Evolutionary conservation across 2,329 filamentous ascomycete genomes (phyloP), one percentile per base, ranked within the genome.

Genomic region (Colletotrichum sp.): DNA sequence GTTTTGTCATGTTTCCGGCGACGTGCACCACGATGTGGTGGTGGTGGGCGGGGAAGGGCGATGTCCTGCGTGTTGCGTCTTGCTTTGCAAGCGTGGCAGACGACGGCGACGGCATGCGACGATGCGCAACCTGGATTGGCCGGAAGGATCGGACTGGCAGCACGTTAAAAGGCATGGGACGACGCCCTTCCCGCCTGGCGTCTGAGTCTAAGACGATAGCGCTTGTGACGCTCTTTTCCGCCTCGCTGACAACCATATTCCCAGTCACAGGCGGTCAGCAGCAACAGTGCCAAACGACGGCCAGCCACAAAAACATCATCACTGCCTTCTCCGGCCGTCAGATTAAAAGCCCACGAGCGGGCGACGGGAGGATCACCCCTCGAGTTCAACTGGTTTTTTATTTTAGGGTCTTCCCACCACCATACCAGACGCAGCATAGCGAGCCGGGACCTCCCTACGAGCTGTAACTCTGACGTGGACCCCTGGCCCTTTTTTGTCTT

Each of bases 401-500:
- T 26, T 60, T 28, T 28, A 60, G 57, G 57, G 21, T 55, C 63
- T 59, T 63, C 52, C 69, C 30, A 72, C 72, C 63, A 75, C 57
- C 28, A 55, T 70, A 34, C 26, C 60, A 60, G 59, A 57, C 34
- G n/a, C 49, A 75, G 68, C 49, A 59, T 34, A 32, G 8, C 12
- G 63, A 73, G 64, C 70, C 10, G 34, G 73, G 73, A 49, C 66
- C 30, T 67, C 30, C 73, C 70, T 59, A n/a, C 63, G 39, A 64
- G 67, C 72, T 57, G 63, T 59, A 28, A 72, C 72, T 68, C 57
- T 76, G 75, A 76, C 72, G 72, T 77, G 72, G 76, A 59, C 52
- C 72, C 60, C 52, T 13, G 55, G 28, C 21, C n/a, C 63, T 62
- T 60, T 36, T 69, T 39, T 52, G n/a, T 34, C 30, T 36, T 16